Evolutionary conservation across 345 rosid genomes (phyloP).

Genomic region (Hypericum androsaemum): DNA sequence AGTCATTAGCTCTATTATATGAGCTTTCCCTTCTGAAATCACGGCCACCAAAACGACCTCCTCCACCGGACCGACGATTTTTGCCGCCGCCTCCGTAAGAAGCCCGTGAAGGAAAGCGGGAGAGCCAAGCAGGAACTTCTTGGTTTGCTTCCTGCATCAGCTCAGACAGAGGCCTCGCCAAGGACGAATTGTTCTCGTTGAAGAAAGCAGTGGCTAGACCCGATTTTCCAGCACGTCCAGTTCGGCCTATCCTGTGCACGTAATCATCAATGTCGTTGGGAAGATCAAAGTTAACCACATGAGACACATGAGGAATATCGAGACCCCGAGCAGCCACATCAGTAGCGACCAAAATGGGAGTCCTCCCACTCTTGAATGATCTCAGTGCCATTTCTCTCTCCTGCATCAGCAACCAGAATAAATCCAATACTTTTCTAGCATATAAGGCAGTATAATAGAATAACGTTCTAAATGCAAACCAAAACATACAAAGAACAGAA

Average conservation of each 20-base stretch:
- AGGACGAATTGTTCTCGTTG: conserved; percentile 58
- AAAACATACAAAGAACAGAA: too few relatives aligned
- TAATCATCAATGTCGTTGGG: conserved; percentile 96
- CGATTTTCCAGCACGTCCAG: conserved; percentile 90
- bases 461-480: too few relatives aligned
- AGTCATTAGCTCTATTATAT: conserved; percentile 48
- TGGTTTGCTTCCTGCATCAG: conserved; percentile 93
- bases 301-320: conserved; percentile 90
- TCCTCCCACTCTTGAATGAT: conserved; percentile 76
- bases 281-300: conserved; percentile 90
- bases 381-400: conserved; percentile 86
- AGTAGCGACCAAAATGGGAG: conserved; percentile 92
- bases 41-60: conserved; percentile 86
- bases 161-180: conserved; percentile 65
- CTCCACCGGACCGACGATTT: conserved; percentile 60
- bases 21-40: conserved; percentile 72
- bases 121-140: conserved; percentile 90
- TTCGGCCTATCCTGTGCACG: conserved; percentile 95
- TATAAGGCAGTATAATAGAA: neutral
- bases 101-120: conserved; percentile 74
- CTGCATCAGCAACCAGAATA: conserved; percentile 25
- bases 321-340: conserved; percentile 97
- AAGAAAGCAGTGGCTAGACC: conserved; percentile 97
- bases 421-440: neutral
- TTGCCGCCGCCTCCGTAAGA: conserved; percentile 38